A percentile compares a stretch with the other conserved stretches of the same genome.
These are phyloP conservation scores for Astraeus odoratus DNA, from an alignment of 768 basidiomycete genomes.

Conservation along the genomic window DNA sequence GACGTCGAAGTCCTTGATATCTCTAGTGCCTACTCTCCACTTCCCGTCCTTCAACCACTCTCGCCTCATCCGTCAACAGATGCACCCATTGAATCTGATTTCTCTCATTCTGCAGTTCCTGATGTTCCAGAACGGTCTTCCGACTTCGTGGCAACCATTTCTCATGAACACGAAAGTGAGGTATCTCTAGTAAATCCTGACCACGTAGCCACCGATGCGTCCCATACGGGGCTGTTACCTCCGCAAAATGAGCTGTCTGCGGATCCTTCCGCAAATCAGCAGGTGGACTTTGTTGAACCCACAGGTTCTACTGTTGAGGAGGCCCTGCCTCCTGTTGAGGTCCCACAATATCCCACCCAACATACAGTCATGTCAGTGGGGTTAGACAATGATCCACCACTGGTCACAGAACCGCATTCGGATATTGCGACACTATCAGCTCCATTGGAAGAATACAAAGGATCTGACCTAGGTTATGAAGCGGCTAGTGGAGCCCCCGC, in stretches of 20 bases:
- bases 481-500: not conserved
- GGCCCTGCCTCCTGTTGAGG: not conserved
- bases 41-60: not conserved
- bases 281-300: not conserved
- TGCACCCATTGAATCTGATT: conserved; percentile 8
- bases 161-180: conserved; percentile 8
- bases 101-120: not conserved
- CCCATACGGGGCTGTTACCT: conserved; percentile 11
- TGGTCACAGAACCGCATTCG: not conserved
- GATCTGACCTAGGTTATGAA: not conserved
- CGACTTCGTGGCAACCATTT: conserved; percentile 1
- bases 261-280: not conserved
- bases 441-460: too few species aligned
- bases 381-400: not conserved
- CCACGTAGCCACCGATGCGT: conserved; percentile 10
- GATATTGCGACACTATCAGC: not conserved
- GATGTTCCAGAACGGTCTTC: conserved; percentile 5
- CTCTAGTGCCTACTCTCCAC: not conserved
- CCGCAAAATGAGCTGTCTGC: conserved; percentile 7
- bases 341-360: not conserved
- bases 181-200: conserved; percentile 10
- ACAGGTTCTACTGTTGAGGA: not conserved
- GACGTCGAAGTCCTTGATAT: too few species aligned
- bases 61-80: not conserved
- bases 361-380: not conserved